Evolutionary conservation across 2,329 filamentous ascomycete genomes (phyloP).

Genomic region (Fusarium sp.): DNA sequence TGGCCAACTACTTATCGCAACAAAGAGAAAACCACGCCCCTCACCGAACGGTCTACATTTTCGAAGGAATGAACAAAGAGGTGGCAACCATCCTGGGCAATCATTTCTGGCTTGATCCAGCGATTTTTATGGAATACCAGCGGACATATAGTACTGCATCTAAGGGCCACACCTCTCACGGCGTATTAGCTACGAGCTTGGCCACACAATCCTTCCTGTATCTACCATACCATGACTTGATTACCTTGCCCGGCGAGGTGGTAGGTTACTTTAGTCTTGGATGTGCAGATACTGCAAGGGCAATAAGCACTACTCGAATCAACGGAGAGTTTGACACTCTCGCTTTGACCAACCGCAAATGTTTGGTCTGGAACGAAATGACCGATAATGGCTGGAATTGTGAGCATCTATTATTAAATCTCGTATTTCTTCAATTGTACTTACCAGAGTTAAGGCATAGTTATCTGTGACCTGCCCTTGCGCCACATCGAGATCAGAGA

Average conservation of each 20-base stretch:
- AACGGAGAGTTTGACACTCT: slow-evolving; percentile 2
- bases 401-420: not conserved
- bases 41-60: not conserved
- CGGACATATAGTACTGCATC: not conserved
- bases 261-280: not conserved
- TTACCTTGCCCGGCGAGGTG: not conserved
- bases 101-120: slow-evolving; percentile 1
- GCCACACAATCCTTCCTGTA: not conserved
- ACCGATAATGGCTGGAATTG: not conserved
- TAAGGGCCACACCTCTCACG: not conserved
- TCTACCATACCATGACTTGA: not conserved
- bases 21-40: not conserved
- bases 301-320: not conserved
- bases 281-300: not conserved
- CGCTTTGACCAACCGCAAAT: not conserved
- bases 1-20: not conserved
- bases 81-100: slow-evolving; percentile 9
- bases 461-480: not conserved
- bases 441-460: not conserved
- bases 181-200: not conserved
- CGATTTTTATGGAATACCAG: slow-evolving; percentile 2
- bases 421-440: not conserved
- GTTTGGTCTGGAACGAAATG: not conserved
- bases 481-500: not conserved
- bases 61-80: slow-evolving; percentile 12